Evolutionary conservation across 352 stramenopile genomes (phyloP).

Genomic region (Phytophthora multivora): DNA sequence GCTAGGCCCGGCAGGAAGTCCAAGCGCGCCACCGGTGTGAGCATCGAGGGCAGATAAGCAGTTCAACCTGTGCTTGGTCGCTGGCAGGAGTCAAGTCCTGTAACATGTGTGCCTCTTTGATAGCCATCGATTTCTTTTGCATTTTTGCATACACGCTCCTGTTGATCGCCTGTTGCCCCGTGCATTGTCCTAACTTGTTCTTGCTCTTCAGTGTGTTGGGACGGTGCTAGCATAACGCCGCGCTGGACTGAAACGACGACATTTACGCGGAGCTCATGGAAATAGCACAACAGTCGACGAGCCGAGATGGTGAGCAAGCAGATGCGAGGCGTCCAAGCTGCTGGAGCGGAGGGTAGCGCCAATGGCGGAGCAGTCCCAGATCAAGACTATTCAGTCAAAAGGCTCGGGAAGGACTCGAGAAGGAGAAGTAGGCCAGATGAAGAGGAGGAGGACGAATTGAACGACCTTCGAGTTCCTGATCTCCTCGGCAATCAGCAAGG

Average conservation of each 20-base stretch:
- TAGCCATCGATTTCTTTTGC: conserved; percentile 29
- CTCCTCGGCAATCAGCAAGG: conserved; percentile 23
- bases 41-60: conserved; percentile 82
- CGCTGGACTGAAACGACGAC: conserved; percentile 16
- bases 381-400: not conserved
- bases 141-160: conserved; percentile 33
- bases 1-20: conserved; percentile 75
- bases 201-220: not conserved
- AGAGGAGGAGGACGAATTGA: conserved; percentile 3
- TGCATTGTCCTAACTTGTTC: conserved; percentile 14
- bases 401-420: conserved; percentile 1
- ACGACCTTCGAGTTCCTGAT: not conserved
- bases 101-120: conserved; percentile 19
- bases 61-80: conserved; percentile 1
- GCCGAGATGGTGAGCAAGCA: conserved; percentile 37
- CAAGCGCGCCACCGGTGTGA: conserved; percentile 77
- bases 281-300: conserved; percentile 25
- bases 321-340: conserved; percentile 13
- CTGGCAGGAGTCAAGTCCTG: conserved; percentile 16
- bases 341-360: not conserved
- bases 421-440: not conserved
- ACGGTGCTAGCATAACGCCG: conserved; percentile 9
- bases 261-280: conserved; percentile 7
- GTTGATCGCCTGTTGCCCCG: conserved; percentile 5
- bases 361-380: not conserved